Conservation (phyloP, 2,329 filamentous ascomycete species). For the Sporothrix pseudoabietina region DNA sequence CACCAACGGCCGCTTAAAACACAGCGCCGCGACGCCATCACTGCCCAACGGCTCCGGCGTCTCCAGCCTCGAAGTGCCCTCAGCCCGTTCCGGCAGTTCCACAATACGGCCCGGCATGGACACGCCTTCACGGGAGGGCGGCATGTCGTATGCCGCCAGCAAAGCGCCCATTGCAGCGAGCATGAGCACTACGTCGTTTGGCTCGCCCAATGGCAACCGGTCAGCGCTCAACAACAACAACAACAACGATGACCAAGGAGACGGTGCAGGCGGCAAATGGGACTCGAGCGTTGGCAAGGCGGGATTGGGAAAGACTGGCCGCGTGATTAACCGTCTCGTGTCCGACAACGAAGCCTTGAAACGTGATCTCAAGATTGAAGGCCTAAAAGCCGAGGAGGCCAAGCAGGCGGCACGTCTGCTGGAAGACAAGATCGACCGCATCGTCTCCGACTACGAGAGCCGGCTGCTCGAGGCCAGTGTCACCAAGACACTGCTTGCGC, state of each 20-base stretch:
- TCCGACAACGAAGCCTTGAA: conserved; percentile 78
- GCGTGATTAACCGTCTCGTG: conserved; percentile 79
- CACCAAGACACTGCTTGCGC: conserved; percentile 68
- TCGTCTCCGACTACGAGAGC: conserved; percentile 69
- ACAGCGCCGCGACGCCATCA: conserved; percentile 34
- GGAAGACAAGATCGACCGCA: conserved; percentile 71
- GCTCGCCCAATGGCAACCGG: conserved; percentile 11
- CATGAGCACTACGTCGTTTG: conserved; percentile 3
- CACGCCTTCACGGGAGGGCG: conserved; percentile 38
- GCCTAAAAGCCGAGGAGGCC: conserved; percentile 68
- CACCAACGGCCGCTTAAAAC: conserved; percentile 45
- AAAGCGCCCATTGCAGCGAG: conserved; percentile 15
- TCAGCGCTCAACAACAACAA: neutral
- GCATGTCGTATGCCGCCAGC: conserved; percentile 26
- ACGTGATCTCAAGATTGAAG: conserved; percentile 69
- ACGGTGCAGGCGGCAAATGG: conserved; percentile 49
- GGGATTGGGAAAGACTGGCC: conserved; percentile 71
- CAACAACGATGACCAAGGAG: conserved; percentile 35
- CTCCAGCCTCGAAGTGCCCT: conserved; percentile 23
- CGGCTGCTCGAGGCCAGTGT: conserved; percentile 69
- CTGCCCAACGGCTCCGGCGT: neutral
- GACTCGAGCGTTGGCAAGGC: conserved; percentile 71
- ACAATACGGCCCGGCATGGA: conserved; percentile 34
- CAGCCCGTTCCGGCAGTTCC: conserved; percentile 4
- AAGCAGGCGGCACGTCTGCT: conserved; percentile 67